Percentiles rank a stretch among this genome's conserved stretches.
These are phyloP conservation scores for Globisporangium canariense DNA, from an alignment of 352 stramenopile species.

Conservation along the genomic window DNA sequence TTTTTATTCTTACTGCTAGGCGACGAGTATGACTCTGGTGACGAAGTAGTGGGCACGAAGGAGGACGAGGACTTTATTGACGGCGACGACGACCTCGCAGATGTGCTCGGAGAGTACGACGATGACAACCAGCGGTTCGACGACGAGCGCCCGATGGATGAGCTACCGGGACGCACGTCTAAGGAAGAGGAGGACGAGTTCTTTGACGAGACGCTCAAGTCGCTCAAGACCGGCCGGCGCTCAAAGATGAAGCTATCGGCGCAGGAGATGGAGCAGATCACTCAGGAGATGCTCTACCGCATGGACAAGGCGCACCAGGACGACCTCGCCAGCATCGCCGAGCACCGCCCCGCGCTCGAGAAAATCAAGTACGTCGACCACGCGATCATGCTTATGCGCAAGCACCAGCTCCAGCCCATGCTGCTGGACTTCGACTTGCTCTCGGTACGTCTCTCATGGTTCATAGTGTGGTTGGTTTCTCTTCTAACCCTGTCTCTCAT, in stretches of 20 bases:
- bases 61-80: slow-evolving; percentile 89
- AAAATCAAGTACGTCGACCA: slow-evolving; percentile 85
- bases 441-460: slow-evolving; percentile 37
- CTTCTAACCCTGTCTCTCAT: not conserved
- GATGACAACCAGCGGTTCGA: slow-evolving; percentile 76
- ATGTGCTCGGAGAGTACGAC: slow-evolving; percentile 80
- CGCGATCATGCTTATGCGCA: slow-evolving; percentile 68
- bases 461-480: not conserved
- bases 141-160: slow-evolving; percentile 70
- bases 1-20: slow-evolving; percentile 15
- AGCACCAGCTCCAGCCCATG: slow-evolving; percentile 85
- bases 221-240: slow-evolving; percentile 79
- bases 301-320: slow-evolving; percentile 88
- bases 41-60: slow-evolving; percentile 66
- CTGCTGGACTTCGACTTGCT: slow-evolving; percentile 85
- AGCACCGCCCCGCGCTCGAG: slow-evolving; percentile 63
- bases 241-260: slow-evolving; percentile 77
- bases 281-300: slow-evolving; percentile 84
- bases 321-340: slow-evolving; percentile 60
- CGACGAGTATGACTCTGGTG: slow-evolving; percentile 85
- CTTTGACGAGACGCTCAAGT: slow-evolving; percentile 82
- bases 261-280: slow-evolving; percentile 85
- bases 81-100: slow-evolving; percentile 78
- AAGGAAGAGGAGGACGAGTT: slow-evolving; percentile 60
- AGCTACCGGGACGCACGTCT: slow-evolving; percentile 19